Base-by-base conservation (phyloP, 2,329 filamentous ascomycete species). In the Pezicula rhizophila region DNA sequence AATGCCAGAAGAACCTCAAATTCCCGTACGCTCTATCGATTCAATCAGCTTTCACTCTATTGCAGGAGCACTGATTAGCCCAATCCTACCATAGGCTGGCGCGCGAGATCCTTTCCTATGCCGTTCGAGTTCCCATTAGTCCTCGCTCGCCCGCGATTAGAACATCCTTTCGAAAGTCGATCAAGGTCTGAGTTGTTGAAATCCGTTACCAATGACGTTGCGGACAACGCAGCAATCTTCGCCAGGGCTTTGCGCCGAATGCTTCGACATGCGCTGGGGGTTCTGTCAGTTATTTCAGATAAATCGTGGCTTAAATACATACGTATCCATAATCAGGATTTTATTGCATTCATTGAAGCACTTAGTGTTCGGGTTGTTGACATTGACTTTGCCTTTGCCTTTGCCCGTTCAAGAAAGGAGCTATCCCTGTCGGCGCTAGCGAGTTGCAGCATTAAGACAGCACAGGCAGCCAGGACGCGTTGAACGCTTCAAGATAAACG, bases 1-100 rank as follows among this genome's bases (percentile, higher is more conserved):
- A 99, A 76, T 39, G 93, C 89, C 23, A 97, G 72, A 23, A 99
- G 77, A 46, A 95, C 87, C 67, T 99, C 92, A 58, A 96, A 85
- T 73, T 99, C 95, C 61, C 88, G 84, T 47, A 91, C 82, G 46
- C 84, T 88, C 89, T 95, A 64, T 42, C 42, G 18, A 26, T 47
- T 41, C 50, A 35, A 53, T 60, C 46, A 59, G 51, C 48, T 25
- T 52, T 44, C 18, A 26, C 38, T 11, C 12, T 46, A 35, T 26
- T 39, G 37, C 14, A 20, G 14, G 17, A 46, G 26, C 28, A 23
- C 18, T 33, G 23, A 6, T 14, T 12, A 34, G 18, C 37, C 25
- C 12, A 37, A 37, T 42, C 48, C 56, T 70, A 85, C 81, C 81
- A 85, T 85, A 11, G 81, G 80, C 47, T 78, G 71, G 33, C 74